Base-by-base conservation (phyloP, 2,329 filamentous ascomycete genomes). In the Colletotrichum sp. region DNA sequence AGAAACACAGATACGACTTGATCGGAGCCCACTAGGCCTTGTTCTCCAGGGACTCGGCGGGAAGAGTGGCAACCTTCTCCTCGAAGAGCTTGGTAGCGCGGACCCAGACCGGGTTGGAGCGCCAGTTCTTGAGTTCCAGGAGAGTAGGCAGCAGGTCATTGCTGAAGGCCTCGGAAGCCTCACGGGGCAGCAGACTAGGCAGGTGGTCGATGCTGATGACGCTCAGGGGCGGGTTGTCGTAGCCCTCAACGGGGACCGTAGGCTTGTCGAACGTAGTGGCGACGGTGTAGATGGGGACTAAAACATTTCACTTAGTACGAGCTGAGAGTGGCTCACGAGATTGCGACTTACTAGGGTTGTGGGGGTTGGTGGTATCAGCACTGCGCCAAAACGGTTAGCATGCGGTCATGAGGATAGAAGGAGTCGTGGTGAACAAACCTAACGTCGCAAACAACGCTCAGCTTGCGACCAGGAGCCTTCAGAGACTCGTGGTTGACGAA, bases 201-300 rank as follows among this genome's bases (percentile, higher is more conserved):
- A 98, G 89, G 82, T 98, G 95, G 84, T 98, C 95, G 81, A 98
- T 97, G 83, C 92, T 94, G 85, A 98, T 98, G 79, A 98, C 94
- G 64, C 91, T 93, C 72, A 98, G 86, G 9, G 91, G 90, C 1
- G 92, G 90, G 69, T 87, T 86, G 71, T 87, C 83, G 85, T 89
- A 81, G 89, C 92, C 84, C 38, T 92, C 87, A 28, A 97, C 94
- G 1, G 93, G 90, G 0, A 98, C 93, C 1, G 95, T 98, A n/a
- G 96, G 96, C 82, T 94, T 92, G 82, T 93, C 92, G 83, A 98
- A 98, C 26, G 95, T 97, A 64, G 94, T 98, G 84, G 95, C 94
- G 82, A 94, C 92, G 79, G 90, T 89, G 88, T 98, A 98, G 82
- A 98, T 93, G 28, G 96, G 96, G 71, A 96, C 92, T 79, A 81